phyloP scores from a whole-genome alignment of 257 asterid species.

The Nemophila menziesii region DNA sequence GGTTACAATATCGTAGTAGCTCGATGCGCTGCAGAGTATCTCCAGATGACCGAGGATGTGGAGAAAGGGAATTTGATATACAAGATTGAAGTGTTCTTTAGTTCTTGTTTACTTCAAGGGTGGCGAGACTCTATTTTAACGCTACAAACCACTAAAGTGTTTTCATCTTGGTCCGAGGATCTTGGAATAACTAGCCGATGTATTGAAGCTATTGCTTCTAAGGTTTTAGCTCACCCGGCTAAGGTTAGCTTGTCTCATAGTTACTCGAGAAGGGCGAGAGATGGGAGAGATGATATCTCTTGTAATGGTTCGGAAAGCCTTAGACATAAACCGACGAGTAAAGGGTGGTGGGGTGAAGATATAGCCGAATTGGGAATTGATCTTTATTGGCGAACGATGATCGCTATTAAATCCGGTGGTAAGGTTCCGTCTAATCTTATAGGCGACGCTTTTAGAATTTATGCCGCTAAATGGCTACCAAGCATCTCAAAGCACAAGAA shows the following conservation, averaged over 20 bases:
- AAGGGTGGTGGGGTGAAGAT: slow-evolving; percentile 91
- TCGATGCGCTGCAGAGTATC: slow-evolving; percentile 74
- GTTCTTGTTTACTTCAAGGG: slow-evolving; percentile 66
- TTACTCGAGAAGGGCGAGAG: slow-evolving; percentile 47
- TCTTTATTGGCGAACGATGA: slow-evolving; percentile 84
- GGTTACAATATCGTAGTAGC: slow-evolving; percentile 66
- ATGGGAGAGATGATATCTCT: slow-evolving; percentile 43
- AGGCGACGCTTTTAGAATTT: slow-evolving; percentile 65
- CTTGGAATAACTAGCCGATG: slow-evolving; percentile 55
- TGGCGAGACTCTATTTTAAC: slow-evolving; percentile 73
- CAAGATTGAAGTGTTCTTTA: slow-evolving; percentile 75
- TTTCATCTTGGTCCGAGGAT: slow-evolving; percentile 53
- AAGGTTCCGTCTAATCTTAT: slow-evolving; percentile 44
- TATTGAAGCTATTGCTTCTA: slow-evolving; percentile 55
- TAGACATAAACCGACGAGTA: slow-evolving; percentile 23
- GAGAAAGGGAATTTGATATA: slow-evolving; percentile 65
- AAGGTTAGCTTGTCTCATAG: slow-evolving; percentile 50
- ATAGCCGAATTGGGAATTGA: slow-evolving; percentile 69
- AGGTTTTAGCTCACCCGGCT: slow-evolving; percentile 46
- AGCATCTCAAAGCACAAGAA: slow-evolving; percentile 28
- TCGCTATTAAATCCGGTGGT: slow-evolving; percentile 65
- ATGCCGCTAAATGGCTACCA: slow-evolving; percentile 68
- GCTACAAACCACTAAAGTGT: slow-evolving; percentile 50
- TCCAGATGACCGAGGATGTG: slow-evolving; percentile 78
- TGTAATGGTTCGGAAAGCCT: slow-evolving; percentile 48